Percentiles rank a stretch among this genome's conserved stretches.
These are phyloP conservation scores for Ganoderma leucocontextum DNA, from an alignment of 1,284 basidiomycete genomes.

Conservation along the genomic window DNA sequence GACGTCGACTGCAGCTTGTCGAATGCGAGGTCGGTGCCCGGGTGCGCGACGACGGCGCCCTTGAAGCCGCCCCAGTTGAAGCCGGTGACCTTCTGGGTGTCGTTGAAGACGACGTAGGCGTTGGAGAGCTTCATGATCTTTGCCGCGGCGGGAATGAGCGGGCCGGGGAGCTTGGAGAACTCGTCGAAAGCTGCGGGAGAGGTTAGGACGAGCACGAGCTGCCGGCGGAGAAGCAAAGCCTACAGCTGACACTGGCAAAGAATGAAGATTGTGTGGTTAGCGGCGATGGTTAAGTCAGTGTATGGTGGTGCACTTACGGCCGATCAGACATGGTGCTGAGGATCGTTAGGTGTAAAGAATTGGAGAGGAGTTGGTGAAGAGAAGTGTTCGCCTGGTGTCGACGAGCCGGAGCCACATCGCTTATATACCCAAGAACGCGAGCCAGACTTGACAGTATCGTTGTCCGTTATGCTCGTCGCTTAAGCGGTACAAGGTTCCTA, in stretches of 20 bases:
- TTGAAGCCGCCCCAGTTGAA: not conserved
- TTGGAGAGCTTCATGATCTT: constrained; percentile 2
- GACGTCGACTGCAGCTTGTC: not conserved
- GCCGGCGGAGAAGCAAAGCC: not conserved
- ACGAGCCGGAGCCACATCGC: not conserved
- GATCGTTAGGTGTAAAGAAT: not conserved
- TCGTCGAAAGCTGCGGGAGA: not conserved
- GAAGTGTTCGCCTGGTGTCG: not conserved
- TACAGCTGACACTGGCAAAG: not conserved
- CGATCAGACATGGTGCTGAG: not conserved
- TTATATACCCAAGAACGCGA: not conserved
- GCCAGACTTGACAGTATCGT: not conserved
- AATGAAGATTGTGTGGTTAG: not conserved
- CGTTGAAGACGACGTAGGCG: not conserved
- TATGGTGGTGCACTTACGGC: not conserved
- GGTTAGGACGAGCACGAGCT: not conserved
- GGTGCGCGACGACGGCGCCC: constrained; percentile 1
- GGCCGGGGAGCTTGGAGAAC: not conserved
- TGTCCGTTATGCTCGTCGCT: not conserved
- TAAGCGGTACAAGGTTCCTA: not conserved
- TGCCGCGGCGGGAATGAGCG: not conserved
- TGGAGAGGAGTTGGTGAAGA: not conserved
- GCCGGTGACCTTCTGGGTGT: not conserved
- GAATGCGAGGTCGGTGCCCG: not conserved
- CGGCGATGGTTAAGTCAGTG: not conserved